Evolutionary conservation across 169 alveolate genomes (phyloP), one percentile per base, ranked within the genome.

Genomic region (Plasmodium fragile): DNA sequence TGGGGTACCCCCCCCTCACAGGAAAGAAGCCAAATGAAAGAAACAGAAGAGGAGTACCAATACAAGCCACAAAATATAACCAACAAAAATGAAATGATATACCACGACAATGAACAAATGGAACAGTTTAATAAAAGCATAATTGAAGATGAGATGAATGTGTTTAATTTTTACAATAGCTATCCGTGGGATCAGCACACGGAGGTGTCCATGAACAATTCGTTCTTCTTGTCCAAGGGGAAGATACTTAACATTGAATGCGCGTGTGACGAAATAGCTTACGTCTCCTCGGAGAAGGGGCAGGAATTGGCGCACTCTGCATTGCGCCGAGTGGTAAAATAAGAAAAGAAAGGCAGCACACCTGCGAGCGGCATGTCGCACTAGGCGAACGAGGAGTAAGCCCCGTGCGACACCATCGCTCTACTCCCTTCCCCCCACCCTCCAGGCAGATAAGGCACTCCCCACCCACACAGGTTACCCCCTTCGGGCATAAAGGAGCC

Each of bases 181-280:
- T 84, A 84, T 72, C 93, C 93, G 25, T 84, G 93, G 93, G 65
- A 84, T 84, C 41, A 72, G 39, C 30, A 84, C 52, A 28, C 7
- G 45, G 85, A 84, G 59, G 69, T 84, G 25, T 84, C 93, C 39
- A 84, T 84, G 93, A 49, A 69, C 36, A 84, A 84, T 75, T 30
- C 45, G 22, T 84, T 84, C 34, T 84, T 84, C 25, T 18, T 55
- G 25, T 84, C 93, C 39, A 84, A 84, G 41, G 73, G 69, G 41
- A 84, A 49, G 39, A 84, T 84, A 78, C 84, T 84, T n/a, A 39
- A 41, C 73, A 52, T 75, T 72, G 93, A 84, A 84, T 69, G 59
- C n/a, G 41, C 84, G 28, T 39, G 85, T 30, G 79, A 72, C 13
- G 93, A 84, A 69, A 84, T 84, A 49, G 78, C 30, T 18, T 84